Evolutionary conservation across 495 filamentous ascomycete genomes (phyloP), one percentile per base, ranked within the genome.

Genomic region (Pyrenula massariospora): DNA sequence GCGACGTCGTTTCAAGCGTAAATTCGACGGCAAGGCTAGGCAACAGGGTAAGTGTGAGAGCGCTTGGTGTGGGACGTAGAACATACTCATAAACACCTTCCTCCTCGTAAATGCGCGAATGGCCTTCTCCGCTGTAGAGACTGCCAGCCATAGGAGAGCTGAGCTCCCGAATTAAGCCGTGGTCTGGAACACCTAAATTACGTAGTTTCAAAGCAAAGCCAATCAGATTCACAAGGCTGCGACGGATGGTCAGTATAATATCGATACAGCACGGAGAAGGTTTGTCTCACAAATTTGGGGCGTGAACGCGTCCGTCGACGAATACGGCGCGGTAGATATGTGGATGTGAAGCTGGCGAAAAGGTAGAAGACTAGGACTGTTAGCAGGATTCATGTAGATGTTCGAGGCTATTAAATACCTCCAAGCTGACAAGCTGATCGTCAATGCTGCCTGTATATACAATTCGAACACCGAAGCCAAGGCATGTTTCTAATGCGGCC

Each of bases 311-410:
- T 36, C 91, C 89, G 67, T 97, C 92, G 52, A 98, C 88, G 65
- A 97, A 98, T 3, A 92, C 92, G 24, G 91, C 88, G 22, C 93
- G 83, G 65, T 86, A 92, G 47, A 98, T 91, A 61, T 95, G 91
- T 2, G 93, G 93, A 65, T 98, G 93, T 31, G 81, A 81, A 3
- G 88, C 81, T 2, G 84, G 84, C 1, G 88, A 81, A 62, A 94
- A 95, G 1, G 89, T 83, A 0, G 91, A 89, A 15, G 91, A 96
- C 82, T 91, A 55, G 31, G 21, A 24, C 25, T 12, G 22, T 71
- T 57, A 68, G 65, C 42, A 57, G 5, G 15, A 15, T 5, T 5
- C 31, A 42, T 8, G 5, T 15, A 8, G 8, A 42, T 15, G 15
- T 8, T 42, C 15, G 8, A 42, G 31, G 31, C 8, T 42, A 8